Percentiles rank a stretch among this genome's conserved stretches.
Evolutionary conservation across 2,329 filamentous ascomycete genomes (phyloP).

Genomic region (Cercospora sp.): DNA sequence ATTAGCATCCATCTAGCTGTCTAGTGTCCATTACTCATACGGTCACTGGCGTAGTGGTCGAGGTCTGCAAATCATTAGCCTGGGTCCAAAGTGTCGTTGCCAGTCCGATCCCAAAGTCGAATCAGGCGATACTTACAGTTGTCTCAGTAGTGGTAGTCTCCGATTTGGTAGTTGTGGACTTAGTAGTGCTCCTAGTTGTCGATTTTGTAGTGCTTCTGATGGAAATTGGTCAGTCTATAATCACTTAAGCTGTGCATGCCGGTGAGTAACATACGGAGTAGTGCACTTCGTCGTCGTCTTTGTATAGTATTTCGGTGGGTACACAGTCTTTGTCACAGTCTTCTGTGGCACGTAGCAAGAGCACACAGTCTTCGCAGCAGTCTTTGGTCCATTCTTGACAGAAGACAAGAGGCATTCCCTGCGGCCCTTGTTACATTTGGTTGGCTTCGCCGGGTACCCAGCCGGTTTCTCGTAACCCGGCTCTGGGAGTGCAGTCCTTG

Average conservation of each 20-base stretch:
- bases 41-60: not conserved
- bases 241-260: too few species aligned
- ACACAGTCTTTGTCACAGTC: not conserved
- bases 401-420: slow-evolving; percentile 1
- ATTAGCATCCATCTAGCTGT: not conserved
- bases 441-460: not conserved
- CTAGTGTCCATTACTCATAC: not conserved
- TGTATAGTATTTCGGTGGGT: not conserved
- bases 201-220: not conserved
- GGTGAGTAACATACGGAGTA: not conserved
- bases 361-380: not conserved
- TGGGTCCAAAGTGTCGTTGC: not conserved
- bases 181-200: not conserved
- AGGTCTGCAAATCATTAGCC: not conserved
- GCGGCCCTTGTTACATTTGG: not conserved
- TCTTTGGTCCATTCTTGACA: not conserved
- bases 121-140: not conserved
- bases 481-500: not conserved
- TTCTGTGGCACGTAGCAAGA: slow-evolving; percentile 2
- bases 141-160: not conserved
- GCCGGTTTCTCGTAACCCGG: not conserved
- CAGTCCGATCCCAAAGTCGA: too few species aligned
- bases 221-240: too few species aligned
- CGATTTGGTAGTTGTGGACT: not conserved
- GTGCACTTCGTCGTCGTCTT: not conserved